Percentiles rank a stretch among this genome's conserved stretches.
These are phyloP conservation scores for Fusarium zealandicum DNA, from an alignment of 2,329 filamentous ascomycete genomes.

Conservation along the genomic window DNA sequence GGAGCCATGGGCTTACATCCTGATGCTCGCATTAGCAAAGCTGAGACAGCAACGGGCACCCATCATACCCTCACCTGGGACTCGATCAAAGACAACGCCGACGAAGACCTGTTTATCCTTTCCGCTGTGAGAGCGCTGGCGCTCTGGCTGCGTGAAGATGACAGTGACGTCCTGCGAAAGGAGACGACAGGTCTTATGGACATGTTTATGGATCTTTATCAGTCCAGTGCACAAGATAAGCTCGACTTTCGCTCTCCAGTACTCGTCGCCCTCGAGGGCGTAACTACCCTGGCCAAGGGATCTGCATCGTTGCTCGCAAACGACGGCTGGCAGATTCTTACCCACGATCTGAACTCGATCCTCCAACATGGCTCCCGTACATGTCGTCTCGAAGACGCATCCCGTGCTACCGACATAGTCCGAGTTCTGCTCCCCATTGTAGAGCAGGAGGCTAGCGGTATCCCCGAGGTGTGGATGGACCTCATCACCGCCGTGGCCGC, in stretches of 20 bases:
- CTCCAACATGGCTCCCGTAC: conserved; percentile 45
- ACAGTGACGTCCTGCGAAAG: conserved; percentile 63
- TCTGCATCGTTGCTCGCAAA: conserved; percentile 57
- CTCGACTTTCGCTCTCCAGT: conserved; percentile 65
- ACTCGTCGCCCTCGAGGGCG: conserved; percentile 66
- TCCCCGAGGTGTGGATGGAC: conserved; percentile 64
- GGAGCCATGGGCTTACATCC: conserved; percentile 68
- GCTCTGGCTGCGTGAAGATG: conserved; percentile 74
- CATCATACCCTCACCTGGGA: conserved; percentile 66
- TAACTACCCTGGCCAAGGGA: conserved; percentile 58
- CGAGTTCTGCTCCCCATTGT: conserved; percentile 61
- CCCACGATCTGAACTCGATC: conserved; percentile 57
- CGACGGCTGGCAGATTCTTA: conserved; percentile 61
- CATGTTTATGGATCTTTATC: conserved; percentile 70
- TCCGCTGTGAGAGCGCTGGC: conserved; percentile 65
- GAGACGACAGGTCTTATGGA: conserved; percentile 67
- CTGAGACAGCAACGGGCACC: conserved; percentile 55
- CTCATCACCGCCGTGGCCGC: conserved; percentile 60
- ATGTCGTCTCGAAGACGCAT: conserved; percentile 43
- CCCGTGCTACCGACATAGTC: conserved; percentile 63
- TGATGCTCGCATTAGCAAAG: conserved; percentile 56
- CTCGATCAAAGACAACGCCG: conserved; percentile 55
- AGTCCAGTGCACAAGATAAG: conserved; percentile 42
- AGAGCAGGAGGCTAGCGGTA: conserved; percentile 54
- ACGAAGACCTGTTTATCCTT: conserved; percentile 65